Conservation (phyloP, 2,329 filamentous ascomycete genomes). For the Fusarium sp. region DNA sequence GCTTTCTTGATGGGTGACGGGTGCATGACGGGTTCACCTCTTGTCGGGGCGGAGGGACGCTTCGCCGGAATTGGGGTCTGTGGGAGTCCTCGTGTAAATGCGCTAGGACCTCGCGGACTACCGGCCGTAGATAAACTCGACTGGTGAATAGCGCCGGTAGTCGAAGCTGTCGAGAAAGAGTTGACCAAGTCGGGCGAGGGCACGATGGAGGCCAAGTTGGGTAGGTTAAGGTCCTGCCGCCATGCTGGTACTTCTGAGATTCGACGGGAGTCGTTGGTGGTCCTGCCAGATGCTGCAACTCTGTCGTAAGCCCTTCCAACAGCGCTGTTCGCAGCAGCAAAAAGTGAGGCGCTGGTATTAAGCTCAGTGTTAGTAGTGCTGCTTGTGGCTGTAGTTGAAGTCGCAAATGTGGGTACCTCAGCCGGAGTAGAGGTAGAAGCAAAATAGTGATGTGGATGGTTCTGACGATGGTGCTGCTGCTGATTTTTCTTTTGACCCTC, state of each 20-base stretch:
- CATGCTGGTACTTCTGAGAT: constrained; percentile 37
- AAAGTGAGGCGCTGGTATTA: constrained; percentile 22
- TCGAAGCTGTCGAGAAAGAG: constrained; percentile 20
- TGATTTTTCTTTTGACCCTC: constrained; percentile 17
- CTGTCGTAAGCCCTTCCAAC: constrained; percentile 25
- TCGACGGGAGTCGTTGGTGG: constrained; percentile 30
- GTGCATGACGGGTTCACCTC: constrained; percentile 49
- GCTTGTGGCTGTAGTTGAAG: constrained; percentile 13
- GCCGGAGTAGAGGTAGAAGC: constrained; percentile 20
- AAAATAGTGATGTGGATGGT: constrained; percentile 11
- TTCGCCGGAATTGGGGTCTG: constrained; percentile 42
- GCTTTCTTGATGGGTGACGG: constrained; percentile 60
- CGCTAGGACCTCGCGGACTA: constrained; percentile 33
- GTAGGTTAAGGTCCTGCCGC: constrained; percentile 38
- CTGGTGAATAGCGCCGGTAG: constrained; percentile 37
- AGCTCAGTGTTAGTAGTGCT: constrained; percentile 10
- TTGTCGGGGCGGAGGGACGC: constrained; percentile 41
- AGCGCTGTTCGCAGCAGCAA: constrained; percentile 26
- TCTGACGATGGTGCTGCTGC: constrained; percentile 3
- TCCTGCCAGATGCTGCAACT: constrained; percentile 24
- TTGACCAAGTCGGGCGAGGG: constrained; percentile 22
- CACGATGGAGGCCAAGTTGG: constrained; percentile 36
- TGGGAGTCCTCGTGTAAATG: constrained; percentile 28
- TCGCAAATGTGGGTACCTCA: constrained; percentile 22
- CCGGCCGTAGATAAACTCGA: constrained; percentile 36